These are phyloP conservation scores for Rhododendron mucronatum DNA, from an alignment of 148 eudicot genomes.

Conservation along the genomic window DNA sequence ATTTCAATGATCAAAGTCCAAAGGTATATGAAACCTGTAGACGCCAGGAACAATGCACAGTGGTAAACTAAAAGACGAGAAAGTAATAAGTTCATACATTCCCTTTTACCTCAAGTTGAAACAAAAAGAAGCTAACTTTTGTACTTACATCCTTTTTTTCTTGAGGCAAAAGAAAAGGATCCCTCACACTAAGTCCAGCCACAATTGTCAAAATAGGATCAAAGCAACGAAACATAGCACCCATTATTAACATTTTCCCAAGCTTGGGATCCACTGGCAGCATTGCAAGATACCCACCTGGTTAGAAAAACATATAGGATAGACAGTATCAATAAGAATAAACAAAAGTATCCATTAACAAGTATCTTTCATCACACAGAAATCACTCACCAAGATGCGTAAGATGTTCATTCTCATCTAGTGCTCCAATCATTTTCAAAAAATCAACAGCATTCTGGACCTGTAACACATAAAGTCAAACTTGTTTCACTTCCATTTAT, in stretches of 20 bases:
- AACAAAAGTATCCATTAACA: slow-evolving; percentile 1
- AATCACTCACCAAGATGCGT: slow-evolving; percentile 79
- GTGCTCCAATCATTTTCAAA: slow-evolving; percentile 90
- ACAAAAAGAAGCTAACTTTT: slow-evolving; percentile 50
- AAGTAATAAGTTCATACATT: slow-evolving; percentile 25
- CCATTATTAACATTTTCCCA: slow-evolving; percentile 97
- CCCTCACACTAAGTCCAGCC: slow-evolving; percentile 95
- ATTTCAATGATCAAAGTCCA: background rate
- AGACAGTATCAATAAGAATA: slow-evolving; percentile 15
- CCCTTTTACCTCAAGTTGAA: slow-evolving; percentile 89
- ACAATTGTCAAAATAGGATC: slow-evolving; percentile 96
- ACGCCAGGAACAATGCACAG: background rate
- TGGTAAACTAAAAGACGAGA: background rate
- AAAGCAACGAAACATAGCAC: slow-evolving; percentile 91
- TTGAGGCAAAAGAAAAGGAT: slow-evolving; percentile 98
- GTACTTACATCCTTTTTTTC: slow-evolving; percentile 90
- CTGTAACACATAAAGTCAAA: slow-evolving; percentile 29
- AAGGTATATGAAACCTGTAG: background rate
- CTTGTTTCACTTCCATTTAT: background rate
- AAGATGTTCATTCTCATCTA: slow-evolving; percentile 81
- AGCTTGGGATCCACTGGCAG: slow-evolving; percentile 98
- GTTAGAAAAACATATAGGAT: slow-evolving; percentile 8
- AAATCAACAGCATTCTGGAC: slow-evolving; percentile 96
- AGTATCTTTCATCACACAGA: background rate
- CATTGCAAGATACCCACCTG: slow-evolving; percentile 81